Evolutionary conservation across 75 land plant species (phyloP), one percentile per base, ranked within the genome.

Genomic region (Gnetum montanum): DNA sequence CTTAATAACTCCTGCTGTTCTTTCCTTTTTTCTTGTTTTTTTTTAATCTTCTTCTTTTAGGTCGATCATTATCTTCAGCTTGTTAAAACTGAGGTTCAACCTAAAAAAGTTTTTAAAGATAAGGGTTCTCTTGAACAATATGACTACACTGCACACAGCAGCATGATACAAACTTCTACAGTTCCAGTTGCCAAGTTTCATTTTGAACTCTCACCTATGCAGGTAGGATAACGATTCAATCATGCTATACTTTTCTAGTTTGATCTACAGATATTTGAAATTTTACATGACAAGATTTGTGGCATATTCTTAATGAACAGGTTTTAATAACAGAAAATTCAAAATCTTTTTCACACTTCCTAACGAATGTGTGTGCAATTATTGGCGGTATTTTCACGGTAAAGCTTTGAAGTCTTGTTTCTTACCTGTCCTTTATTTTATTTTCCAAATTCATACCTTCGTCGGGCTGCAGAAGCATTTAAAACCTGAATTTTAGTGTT

Each of bases 361-460:
- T 95, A 36, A 95, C 99, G 26, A 95, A 86, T 68, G 72, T 95
- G 26, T 95, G 99, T 77, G 99, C 99, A 7, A 95, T 95, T 25
- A 90, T 90, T 65, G 99, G 99, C 44, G 99, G 99, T 44, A 78
- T 95, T 59, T 95, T 95, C 73, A 95, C 99, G 80, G 99, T 95
- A 38, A 31, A 71, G 51, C 45, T 28, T 15, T 34, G 10, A 23
- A 27, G 31, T 31, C 15, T 67, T 48, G 34, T 35, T 27, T 47
- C 12, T n/a, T 50, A 53, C 5, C 22, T 31, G 19, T 7, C 37
- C 16, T 15, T 31, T 28, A 6, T n/a, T n/a, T n/a, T n/a, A n/a
- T n/a, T n/a, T n/a, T n/a, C n/a, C n/a, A n/a, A n/a, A n/a, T n/a
- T n/a, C n/a, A n/a, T n/a, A n/a, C n/a, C n/a, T n/a, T n/a, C n/a